Evolutionary conservation across 305 asterid genomes (phyloP).

Genomic region (Fraxinus sp.): DNA sequence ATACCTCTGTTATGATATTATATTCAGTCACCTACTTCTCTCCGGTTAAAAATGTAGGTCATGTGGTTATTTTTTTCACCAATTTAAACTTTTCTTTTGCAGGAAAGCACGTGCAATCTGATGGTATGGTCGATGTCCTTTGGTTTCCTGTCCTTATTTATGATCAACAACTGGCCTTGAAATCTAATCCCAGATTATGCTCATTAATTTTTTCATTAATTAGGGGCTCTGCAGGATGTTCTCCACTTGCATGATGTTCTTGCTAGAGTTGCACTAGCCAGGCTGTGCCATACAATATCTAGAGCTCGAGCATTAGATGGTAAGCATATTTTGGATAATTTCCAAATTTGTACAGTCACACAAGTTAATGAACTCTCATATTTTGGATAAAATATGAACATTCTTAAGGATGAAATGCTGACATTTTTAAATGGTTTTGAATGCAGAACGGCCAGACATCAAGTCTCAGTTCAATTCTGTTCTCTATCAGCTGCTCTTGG

Average conservation of each 20-base stretch:
- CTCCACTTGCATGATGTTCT: constrained; percentile 98
- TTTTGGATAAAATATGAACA: not conserved
- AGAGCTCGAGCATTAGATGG: constrained; percentile 96
- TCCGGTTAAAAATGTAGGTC: constrained; percentile 2
- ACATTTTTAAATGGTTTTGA: constrained; percentile 26
- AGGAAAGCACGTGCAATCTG: constrained; percentile 89
- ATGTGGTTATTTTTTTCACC: constrained; percentile 19
- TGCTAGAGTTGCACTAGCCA: constrained; percentile 97
- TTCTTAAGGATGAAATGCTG: constrained; percentile 21
- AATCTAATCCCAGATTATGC: constrained; percentile 26
- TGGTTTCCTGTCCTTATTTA: constrained; percentile 20
- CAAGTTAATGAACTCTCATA: constrained; percentile 11
- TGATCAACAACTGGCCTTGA: constrained; percentile 24
- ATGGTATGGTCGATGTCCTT: constrained; percentile 59
- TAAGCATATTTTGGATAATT: constrained; percentile 33
- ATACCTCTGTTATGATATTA: not conserved
- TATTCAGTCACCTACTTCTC: not conserved
- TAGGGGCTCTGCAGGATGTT: constrained; percentile 95
- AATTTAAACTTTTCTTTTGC: constrained; percentile 39
- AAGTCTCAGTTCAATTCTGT: constrained; percentile 77
- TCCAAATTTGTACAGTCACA: not conserved
- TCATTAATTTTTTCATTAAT: constrained; percentile 43
- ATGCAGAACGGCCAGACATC: constrained; percentile 85
- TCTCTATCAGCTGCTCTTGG: constrained; percentile 94
- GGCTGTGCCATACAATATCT: constrained; percentile 82